Conservation (phyloP, 1,284 basidiomycete genomes). For the Ustilago bromivora region DNA sequence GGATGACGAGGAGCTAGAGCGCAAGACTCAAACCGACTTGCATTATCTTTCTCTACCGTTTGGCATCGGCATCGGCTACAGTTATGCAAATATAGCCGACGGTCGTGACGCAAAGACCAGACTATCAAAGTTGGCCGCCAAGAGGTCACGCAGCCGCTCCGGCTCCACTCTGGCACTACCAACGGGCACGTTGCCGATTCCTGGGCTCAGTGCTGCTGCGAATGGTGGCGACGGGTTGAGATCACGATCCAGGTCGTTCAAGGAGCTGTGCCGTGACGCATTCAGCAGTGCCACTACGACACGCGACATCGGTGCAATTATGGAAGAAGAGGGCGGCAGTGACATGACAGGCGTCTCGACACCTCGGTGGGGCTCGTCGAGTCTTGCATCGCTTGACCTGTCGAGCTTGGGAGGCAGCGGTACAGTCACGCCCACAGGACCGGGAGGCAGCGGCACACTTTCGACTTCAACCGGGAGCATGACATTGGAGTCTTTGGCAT, state of each 20-base stretch:
- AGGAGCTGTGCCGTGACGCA: slow-evolving; percentile 41
- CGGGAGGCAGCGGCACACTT: slow-evolving; percentile 3
- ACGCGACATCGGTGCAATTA: slow-evolving; percentile 26
- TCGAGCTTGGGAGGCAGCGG: slow-evolving; percentile 30
- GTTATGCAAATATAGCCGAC: slow-evolving; percentile 39
- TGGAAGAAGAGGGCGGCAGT: slow-evolving; percentile 31
- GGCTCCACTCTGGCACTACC: slow-evolving; percentile 27
- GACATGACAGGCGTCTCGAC: slow-evolving; percentile 33
- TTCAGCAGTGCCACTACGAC: slow-evolving; percentile 17
- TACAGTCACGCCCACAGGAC: slow-evolving; percentile 32
- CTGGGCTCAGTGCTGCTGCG: slow-evolving; percentile 15
- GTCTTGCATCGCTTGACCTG: slow-evolving; percentile 32
- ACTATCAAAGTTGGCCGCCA: slow-evolving; percentile 24
- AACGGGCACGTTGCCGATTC: slow-evolving; percentile 33
- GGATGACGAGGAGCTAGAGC: slow-evolving; percentile 31
- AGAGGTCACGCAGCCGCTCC: slow-evolving; percentile 11
- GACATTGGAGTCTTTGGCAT: slow-evolving; percentile 31
- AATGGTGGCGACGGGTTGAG: slow-evolving; percentile 29
- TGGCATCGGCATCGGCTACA: slow-evolving; percentile 52
- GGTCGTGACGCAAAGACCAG: slow-evolving; percentile 26
- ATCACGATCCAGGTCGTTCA: slow-evolving; percentile 43
- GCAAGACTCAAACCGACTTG: slow-evolving; percentile 29
- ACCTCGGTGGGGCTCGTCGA: slow-evolving; percentile 27
- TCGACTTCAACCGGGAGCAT: slow-evolving; percentile 15
- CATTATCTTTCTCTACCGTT: slow-evolving; percentile 48